A percentile compares a stretch with the other conserved stretches of the same genome.
phyloP scores from a whole-genome alignment of 495 filamentous ascomycete species.

The Neurospora tetrasperma region DNA sequence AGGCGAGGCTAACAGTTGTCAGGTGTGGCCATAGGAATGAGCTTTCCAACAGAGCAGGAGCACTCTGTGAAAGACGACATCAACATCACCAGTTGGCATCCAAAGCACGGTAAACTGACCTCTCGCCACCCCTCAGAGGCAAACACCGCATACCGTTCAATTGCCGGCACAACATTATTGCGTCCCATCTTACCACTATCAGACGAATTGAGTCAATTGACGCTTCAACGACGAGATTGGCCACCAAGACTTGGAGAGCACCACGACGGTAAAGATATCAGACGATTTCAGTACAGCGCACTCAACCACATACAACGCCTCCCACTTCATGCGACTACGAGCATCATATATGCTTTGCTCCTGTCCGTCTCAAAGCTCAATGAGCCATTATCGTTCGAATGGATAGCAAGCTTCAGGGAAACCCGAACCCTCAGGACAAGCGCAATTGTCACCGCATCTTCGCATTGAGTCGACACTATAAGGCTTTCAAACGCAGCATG shows the following conservation, averaged over 20 bases:
- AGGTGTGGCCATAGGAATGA: not conserved
- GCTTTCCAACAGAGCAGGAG: not conserved
- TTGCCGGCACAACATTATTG: too few species aligned
- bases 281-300: not conserved
- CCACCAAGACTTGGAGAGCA: not conserved
- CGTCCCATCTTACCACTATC: too few species aligned
- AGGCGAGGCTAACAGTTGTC: not conserved
- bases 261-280: not conserved
- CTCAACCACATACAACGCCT: not conserved
- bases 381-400: not conserved
- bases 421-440: not conserved
- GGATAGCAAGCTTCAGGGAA: not conserved
- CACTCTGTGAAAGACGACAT: not conserved
- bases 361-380: not conserved
- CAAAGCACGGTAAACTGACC: too few species aligned
- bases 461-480: not conserved
- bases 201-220: not conserved
- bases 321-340: not conserved
- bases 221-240: not conserved
- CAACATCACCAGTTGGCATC: not conserved
- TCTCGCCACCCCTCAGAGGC: too few species aligned
- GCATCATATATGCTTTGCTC: not conserved
- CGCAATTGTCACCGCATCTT: not conserved
- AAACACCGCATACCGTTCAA: too few species aligned
- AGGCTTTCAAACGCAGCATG: not conserved